Percentiles rank a stretch among this genome's conserved stretches.
Evolutionary conservation across 345 rosid genomes (phyloP).

Genomic region (Lepidium aucheri): DNA sequence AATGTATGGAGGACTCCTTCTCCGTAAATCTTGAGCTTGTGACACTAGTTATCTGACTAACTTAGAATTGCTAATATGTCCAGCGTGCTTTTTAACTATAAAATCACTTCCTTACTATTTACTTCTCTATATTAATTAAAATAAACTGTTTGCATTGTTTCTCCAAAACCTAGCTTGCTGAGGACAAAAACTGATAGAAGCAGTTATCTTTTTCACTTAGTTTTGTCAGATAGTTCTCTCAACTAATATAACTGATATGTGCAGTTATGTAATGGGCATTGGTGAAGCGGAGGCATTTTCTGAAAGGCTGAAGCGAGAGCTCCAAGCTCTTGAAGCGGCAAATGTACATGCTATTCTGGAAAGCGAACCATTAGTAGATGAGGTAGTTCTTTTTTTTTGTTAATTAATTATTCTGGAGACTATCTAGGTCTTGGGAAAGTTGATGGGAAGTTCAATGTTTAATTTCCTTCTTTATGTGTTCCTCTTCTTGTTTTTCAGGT

Average conservation of each 20-base stretch:
- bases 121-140: background rate
- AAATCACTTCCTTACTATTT: background rate
- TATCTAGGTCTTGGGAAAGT: background rate
- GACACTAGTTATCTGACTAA: background rate
- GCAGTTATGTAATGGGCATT: constrained; percentile 95
- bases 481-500: constrained; percentile 45
- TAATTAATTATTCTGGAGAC: background rate
- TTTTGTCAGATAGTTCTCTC: background rate
- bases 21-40: background rate
- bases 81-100: background rate
- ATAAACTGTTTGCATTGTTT: background rate
- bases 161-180: background rate
- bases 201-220: background rate
- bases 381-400: constrained; percentile 36
- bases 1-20: background rate
- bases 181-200: background rate
- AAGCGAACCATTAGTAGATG: constrained; percentile 89
- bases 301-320: constrained; percentile 95
- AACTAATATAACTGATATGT: constrained; percentile 4
- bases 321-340: constrained; percentile 97
- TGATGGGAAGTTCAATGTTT: background rate
- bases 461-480: background rate
- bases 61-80: background rate
- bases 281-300: constrained; percentile 99
- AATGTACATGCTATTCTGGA: constrained; percentile 98